phyloP scores from a whole-genome alignment of 2,329 filamentous ascomycete species.

The Talaromyces sp. region DNA sequence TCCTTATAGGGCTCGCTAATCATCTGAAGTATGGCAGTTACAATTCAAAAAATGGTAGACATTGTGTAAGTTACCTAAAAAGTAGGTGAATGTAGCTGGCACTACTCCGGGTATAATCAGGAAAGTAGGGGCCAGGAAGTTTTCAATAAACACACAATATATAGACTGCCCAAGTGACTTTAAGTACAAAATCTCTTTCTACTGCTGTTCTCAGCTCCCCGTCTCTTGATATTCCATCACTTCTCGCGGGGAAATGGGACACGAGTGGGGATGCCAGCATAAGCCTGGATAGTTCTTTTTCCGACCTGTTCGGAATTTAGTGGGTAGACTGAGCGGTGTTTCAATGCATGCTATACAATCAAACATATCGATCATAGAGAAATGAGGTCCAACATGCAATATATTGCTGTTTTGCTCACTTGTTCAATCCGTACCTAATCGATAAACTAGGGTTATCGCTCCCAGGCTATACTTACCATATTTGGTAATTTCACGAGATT shows the following conservation, averaged over 20 bases:
- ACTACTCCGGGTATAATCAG: background rate
- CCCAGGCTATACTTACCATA: background rate
- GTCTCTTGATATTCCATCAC: background rate
- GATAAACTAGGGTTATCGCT: background rate
- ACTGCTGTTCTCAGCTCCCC: background rate
- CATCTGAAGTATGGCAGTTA: too few relatives aligned
- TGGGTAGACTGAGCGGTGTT: background rate
- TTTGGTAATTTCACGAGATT: background rate
- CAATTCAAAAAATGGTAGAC: too few relatives aligned
- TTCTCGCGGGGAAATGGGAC: slow-evolving; percentile 1
- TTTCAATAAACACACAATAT: background rate
- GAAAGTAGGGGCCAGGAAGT: background rate
- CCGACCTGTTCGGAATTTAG: background rate
- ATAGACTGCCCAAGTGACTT: too few relatives aligned
- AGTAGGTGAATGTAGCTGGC: background rate
- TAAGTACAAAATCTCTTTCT: background rate
- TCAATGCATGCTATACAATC: background rate
- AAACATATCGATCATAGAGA: background rate
- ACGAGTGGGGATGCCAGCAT: slow-evolving; percentile 13
- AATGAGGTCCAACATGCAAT: background rate
- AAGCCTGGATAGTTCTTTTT: slow-evolving; percentile 5
- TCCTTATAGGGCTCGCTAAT: too few relatives aligned
- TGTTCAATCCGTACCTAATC: background rate
- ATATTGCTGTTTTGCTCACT: background rate
- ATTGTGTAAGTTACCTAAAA: background rate